These are phyloP conservation scores for Aspergillus nidulans DNA, from an alignment of 495 filamentous ascomycete genomes.

Conservation along the genomic window DNA sequence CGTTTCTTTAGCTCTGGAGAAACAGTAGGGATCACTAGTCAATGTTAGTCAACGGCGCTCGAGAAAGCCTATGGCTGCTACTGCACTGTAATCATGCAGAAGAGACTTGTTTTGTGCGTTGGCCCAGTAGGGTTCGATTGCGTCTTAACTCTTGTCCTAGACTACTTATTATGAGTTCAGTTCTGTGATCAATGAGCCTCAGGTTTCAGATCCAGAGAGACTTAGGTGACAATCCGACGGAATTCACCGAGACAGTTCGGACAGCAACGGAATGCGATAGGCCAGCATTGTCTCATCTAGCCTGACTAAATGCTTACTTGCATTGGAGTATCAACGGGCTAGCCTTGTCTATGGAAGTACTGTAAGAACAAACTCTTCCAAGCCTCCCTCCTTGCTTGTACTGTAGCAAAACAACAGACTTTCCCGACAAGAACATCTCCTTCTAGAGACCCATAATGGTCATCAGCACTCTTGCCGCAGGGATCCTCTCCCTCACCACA, in stretches of 20 bases:
- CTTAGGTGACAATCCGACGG: not conserved
- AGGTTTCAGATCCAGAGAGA: not conserved
- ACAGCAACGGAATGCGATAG: not conserved
- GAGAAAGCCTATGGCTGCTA: too few species aligned
- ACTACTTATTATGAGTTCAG: not conserved
- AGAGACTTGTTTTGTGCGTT: not conserved
- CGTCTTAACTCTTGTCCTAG: not conserved
- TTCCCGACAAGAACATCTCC: not conserved
- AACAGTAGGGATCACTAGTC: too few species aligned
- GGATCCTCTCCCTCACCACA: constrained; percentile 7
- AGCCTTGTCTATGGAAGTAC: not conserved
- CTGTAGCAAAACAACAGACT: not conserved
- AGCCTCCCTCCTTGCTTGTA: not conserved
- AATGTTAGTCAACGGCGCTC: too few species aligned
- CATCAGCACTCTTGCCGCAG: not conserved
- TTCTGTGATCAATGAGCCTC: not conserved
- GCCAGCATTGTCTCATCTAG: not conserved
- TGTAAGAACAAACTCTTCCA: not conserved
- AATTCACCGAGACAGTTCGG: not conserved
- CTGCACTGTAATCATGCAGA: not conserved
- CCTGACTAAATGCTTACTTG: not conserved
- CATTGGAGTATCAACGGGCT: not conserved
- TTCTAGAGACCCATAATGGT: not conserved
- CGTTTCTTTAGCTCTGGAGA: too few species aligned
- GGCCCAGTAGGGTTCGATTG: not conserved